phyloP scores from a whole-genome alignment of 352 stramenopile species.

The Phytopythium kandeliae region DNA sequence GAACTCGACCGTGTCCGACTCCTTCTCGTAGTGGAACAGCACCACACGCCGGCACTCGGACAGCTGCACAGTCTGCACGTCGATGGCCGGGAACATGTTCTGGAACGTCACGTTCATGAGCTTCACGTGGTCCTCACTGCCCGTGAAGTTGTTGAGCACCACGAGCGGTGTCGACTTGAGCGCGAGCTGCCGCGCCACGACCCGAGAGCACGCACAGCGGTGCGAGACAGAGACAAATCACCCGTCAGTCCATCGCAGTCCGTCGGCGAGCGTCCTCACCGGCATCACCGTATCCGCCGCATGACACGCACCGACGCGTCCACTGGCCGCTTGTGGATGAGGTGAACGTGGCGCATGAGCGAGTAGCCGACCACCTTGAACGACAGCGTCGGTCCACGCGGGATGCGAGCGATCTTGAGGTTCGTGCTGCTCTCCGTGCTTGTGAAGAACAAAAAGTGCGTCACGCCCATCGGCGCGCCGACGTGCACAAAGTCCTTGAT shows the following conservation, averaged over 20 bases:
- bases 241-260: no score
- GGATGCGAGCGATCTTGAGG: conserved; percentile 92
- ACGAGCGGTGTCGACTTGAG: conserved; percentile 92
- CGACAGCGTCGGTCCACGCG: conserved; percentile 92
- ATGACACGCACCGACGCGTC: conserved; percentile 51
- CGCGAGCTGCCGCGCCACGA: conserved; percentile 26
- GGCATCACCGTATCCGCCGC: background rate
- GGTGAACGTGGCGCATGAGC: conserved; percentile 90
- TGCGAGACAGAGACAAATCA: no score
- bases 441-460: conserved; percentile 96
- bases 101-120: conserved; percentile 98
- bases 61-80: conserved; percentile 95
- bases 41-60: conserved; percentile 95
- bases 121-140: conserved; percentile 81
- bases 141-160: conserved; percentile 99
- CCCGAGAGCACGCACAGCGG: no score
- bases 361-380: conserved; percentile 92
- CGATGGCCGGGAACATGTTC: conserved; percentile 99
- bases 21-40: conserved; percentile 95
- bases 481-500: conserved; percentile 92
- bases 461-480: conserved; percentile 91
- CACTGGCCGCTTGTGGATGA: conserved; percentile 89
- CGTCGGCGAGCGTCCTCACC: no score
- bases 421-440: conserved; percentile 93
- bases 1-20: conserved; percentile 92